These are phyloP conservation scores for Pleurozium schreberi DNA, from an alignment of 225 moss, liverwort and hornwort species.

Conservation along the genomic window DNA sequence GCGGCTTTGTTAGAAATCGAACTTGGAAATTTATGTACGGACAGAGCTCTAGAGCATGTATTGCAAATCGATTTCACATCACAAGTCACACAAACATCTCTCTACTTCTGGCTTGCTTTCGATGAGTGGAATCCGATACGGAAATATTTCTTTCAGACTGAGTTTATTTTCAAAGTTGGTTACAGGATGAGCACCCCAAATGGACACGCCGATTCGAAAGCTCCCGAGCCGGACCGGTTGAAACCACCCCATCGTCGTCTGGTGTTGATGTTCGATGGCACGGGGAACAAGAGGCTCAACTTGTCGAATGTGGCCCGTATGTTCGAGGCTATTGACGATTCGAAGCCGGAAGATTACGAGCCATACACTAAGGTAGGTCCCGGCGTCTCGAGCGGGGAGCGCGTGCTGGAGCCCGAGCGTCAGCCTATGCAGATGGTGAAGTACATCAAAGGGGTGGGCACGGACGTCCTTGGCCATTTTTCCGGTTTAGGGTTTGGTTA, in stretches of 20 bases:
- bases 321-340: slow-evolving; percentile 4
- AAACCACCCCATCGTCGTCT: not conserved
- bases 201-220: not conserved
- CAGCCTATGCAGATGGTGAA: not conserved
- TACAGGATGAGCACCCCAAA: not conserved
- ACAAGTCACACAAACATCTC: too few species aligned
- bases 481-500: not conserved
- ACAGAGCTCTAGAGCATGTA: not conserved
- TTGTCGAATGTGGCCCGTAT: not conserved
- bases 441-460: slow-evolving; percentile 1
- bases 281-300: not conserved
- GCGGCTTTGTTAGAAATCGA: not conserved
- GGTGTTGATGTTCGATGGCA: slow-evolving; percentile 11
- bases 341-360: not conserved
- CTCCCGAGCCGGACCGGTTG: not conserved
- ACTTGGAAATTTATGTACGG: too few species aligned
- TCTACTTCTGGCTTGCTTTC: not conserved
- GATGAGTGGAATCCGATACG: too few species aligned
- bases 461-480: not conserved
- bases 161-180: not conserved
- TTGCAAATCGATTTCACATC: not conserved
- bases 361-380: not conserved
- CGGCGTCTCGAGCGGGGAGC: not conserved
- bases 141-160: not conserved
- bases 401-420: not conserved